A percentile compares a stretch with the other conserved stretches of the same genome.
These are phyloP conservation scores for Cairneyella variabilis DNA, from an alignment of 495 filamentous ascomycete species.

Conservation along the genomic window DNA sequence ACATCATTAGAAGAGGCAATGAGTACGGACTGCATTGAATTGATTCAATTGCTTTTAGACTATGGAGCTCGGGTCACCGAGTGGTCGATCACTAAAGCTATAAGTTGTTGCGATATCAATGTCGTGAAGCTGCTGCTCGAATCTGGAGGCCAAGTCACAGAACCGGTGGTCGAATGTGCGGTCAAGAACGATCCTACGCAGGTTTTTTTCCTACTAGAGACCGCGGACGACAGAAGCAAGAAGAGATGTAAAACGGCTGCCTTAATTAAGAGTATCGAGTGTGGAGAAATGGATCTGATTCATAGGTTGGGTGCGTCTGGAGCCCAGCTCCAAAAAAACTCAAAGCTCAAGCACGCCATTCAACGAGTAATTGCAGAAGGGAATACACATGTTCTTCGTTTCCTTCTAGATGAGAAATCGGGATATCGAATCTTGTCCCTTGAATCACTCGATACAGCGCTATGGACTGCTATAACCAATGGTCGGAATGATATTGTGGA, in stretches of 20 bases:
- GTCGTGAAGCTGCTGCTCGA: slow-evolving; percentile 8
- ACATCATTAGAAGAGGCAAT: slow-evolving; percentile 1
- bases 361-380: not conserved
- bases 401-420: slow-evolving; percentile 10
- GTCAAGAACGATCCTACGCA: slow-evolving; percentile 1
- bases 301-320: not conserved
- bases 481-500: slow-evolving; percentile 9
- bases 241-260: slow-evolving; percentile 3
- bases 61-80: not conserved
- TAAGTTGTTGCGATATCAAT: slow-evolving; percentile 5
- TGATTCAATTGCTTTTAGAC: slow-evolving; percentile 1
- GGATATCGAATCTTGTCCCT: not conserved
- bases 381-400: slow-evolving; percentile 7
- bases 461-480: slow-evolving; percentile 1
- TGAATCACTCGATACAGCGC: slow-evolving; percentile 6
- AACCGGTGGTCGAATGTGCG: not conserved
- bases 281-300: slow-evolving; percentile 4
- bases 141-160: slow-evolving; percentile 3
- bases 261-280: slow-evolving; percentile 3
- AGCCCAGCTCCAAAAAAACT: not conserved
- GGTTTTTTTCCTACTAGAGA: slow-evolving; percentile 5
- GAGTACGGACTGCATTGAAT: slow-evolving; percentile 3
- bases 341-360: not conserved
- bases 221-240: not conserved
- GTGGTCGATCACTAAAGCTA: slow-evolving; percentile 3